phyloP scores from a whole-genome alignment of 2,329 filamentous ascomycete species.

The Aspergillus tanneri region DNA sequence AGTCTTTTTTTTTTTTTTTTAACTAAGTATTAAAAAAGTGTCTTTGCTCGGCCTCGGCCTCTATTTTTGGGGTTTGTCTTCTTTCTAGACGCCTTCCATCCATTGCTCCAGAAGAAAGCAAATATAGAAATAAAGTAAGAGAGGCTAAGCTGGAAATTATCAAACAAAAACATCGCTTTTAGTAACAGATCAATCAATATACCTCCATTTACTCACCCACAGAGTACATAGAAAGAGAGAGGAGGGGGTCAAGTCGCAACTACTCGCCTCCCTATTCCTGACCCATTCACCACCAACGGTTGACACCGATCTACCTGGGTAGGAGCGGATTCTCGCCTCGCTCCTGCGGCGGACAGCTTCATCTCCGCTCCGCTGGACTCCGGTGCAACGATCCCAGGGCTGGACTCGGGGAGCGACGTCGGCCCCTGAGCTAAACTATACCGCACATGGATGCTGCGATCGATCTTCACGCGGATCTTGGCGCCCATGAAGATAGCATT shows the following conservation, averaged over 20 bases:
- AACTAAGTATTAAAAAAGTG: no score
- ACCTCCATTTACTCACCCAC: neutral
- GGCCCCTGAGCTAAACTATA: neutral
- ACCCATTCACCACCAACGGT: constrained; percentile 38
- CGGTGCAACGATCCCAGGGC: neutral
- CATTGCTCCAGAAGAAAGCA: no score
- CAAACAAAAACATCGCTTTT: no score
- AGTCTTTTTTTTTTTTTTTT: no score
- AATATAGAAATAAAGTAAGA: no score
- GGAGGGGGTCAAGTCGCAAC: constrained; percentile 13
- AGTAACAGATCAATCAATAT: no score
- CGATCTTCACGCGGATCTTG: constrained; percentile 35
- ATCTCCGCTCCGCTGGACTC: neutral
- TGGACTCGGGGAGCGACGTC: neutral
- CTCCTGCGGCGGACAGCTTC: neutral
- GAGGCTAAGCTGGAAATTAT: no score
- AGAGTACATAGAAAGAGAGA: neutral
- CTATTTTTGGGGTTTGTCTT: no score
- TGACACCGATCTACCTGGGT: constrained; percentile 21
- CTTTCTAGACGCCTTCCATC: no score
- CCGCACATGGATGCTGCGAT: constrained; percentile 21
- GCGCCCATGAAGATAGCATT: constrained; percentile 34
- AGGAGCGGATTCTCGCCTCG: neutral
- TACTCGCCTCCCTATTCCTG: constrained; percentile 24
- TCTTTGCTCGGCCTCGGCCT: no score